Evolutionary conservation across 2,329 filamentous ascomycete species (phyloP), one percentile per base, ranked within the genome.

Genomic region (Macrophomina pseudophaseolina): DNA sequence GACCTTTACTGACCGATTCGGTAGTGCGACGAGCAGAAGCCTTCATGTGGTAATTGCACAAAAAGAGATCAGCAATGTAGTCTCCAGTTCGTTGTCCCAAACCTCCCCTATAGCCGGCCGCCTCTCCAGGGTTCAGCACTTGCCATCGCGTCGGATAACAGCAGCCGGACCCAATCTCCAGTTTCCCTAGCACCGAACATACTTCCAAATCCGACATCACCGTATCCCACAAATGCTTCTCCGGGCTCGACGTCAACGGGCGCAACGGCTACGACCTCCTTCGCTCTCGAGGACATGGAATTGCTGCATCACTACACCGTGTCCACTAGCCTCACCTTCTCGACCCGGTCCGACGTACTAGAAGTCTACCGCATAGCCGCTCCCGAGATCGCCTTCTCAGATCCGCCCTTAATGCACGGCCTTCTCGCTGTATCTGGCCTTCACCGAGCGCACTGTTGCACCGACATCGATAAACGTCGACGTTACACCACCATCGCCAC

Each of bases 371-470:
- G 69, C 4, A 69, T 66, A 8, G 65, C 67, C 44, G 66, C 80
- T n/a, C 70, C 74, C 40, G 71, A 75, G 35, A 68, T 78, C 33
- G 79, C 79, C 1, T 79, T 81, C 58, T 74, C 78, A 5, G 77
- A 80, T 68, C 75, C 79, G 3, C 83, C 80, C 52, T 72, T 83
- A n/a, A 72, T 84, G 12, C 78, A 82, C 66, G 77, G 76, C 35
- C 72, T 82, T 11, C 73, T 83, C 4, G 80, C 81, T 5, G 70
- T 83, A 9, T 76, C 80, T 5, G 80, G 81, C 7, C 72, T 83
- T 23, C 82, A 84, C 64, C 69, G 82, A 14, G 79, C 78, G 23
- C 77, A 78, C 54, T 51, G 42, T 12, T 66, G 53, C 23, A 44
- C 54, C 23, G 33, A 52, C 35, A 46, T 53, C 12, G 60, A 52